Evolutionary conservation across 164 flowering plant species (phyloP).

Genomic region (Chimonanthus praecox): DNA sequence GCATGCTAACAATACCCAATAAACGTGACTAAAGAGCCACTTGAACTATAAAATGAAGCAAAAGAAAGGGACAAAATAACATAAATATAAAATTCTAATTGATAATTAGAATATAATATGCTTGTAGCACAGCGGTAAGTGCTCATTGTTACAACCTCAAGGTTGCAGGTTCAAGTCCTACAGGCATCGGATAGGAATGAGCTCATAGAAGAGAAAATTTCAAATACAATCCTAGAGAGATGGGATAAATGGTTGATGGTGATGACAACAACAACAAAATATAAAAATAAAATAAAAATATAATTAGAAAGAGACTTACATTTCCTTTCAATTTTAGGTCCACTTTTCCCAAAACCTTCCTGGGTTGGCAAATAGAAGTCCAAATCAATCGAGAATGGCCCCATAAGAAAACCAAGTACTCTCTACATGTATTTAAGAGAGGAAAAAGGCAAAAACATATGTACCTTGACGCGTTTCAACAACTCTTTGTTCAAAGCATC

Average conservation of each 20-base stretch:
- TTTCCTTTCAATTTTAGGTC: slow-evolving; percentile 14
- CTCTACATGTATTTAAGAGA: not conserved
- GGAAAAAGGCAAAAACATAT: not conserved
- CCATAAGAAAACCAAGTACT: not conserved
- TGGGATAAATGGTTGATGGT: not conserved
- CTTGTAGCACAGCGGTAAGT: not conserved
- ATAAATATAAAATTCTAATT: too few species aligned
- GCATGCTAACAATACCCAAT: not conserved
- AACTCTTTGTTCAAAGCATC: slow-evolving; percentile 11
- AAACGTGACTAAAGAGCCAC: not conserved
- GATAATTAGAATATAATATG: too few species aligned
- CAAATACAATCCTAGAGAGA: not conserved
- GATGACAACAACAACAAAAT: too few species aligned
- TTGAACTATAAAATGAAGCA: not conserved
- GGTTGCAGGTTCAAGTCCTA: not conserved
- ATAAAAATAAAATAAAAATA: not conserved
- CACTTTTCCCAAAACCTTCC: slow-evolving; percentile 6
- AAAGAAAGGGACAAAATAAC: not conserved
- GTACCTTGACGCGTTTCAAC: slow-evolving; percentile 15
- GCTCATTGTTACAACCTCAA: too few species aligned
- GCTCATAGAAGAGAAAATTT: not conserved
- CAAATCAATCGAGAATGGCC: not conserved
- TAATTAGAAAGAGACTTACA: slow-evolving; percentile 6
- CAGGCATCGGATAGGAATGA: not conserved
- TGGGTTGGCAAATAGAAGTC: slow-evolving; percentile 3